phyloP scores from a whole-genome alignment of 805 yeast species.

The Candida incommunis region DNA sequence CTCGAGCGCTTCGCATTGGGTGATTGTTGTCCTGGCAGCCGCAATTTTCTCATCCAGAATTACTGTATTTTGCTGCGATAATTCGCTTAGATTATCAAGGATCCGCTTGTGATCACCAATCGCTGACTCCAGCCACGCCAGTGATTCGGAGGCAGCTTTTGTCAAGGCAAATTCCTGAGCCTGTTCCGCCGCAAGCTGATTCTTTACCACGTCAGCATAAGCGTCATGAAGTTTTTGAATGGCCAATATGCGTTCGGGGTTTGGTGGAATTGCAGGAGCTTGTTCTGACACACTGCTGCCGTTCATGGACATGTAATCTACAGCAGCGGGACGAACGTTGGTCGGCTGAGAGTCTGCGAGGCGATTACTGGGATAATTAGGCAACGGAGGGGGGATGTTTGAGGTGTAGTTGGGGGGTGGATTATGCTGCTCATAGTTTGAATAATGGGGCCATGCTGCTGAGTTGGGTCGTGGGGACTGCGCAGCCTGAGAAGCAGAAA shows the following conservation, averaged over 20 bases:
- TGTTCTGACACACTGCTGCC: constrained; percentile 4
- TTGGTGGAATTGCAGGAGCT: constrained; percentile 27
- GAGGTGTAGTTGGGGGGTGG: background rate
- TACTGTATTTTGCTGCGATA: constrained; percentile 18
- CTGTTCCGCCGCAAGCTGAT: constrained; percentile 14
- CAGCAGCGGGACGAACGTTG: background rate
- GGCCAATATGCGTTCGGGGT: constrained; percentile 23
- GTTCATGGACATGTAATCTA: background rate
- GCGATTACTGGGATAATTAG: background rate
- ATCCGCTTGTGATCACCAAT: constrained; percentile 22
- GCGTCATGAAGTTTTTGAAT: constrained; percentile 12
- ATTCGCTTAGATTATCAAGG: constrained; percentile 15
- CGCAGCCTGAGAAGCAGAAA: background rate
- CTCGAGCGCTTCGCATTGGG: constrained; percentile 7
- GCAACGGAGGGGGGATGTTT: background rate
- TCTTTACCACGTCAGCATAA: constrained; percentile 14
- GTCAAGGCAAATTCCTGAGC: constrained; percentile 17
- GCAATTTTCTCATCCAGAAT: constrained; percentile 19
- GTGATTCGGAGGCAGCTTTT: constrained; percentile 23
- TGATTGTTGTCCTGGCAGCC: constrained; percentile 17
- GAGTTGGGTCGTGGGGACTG: constrained; percentile 3
- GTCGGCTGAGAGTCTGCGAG: too few species aligned
- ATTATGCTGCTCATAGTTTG: background rate
- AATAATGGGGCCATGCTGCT: background rate
- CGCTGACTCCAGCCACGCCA: constrained; percentile 21